These are phyloP conservation scores for Ascochyta koolunga DNA, from an alignment of 2,329 filamentous ascomycete species.

Conservation along the genomic window DNA sequence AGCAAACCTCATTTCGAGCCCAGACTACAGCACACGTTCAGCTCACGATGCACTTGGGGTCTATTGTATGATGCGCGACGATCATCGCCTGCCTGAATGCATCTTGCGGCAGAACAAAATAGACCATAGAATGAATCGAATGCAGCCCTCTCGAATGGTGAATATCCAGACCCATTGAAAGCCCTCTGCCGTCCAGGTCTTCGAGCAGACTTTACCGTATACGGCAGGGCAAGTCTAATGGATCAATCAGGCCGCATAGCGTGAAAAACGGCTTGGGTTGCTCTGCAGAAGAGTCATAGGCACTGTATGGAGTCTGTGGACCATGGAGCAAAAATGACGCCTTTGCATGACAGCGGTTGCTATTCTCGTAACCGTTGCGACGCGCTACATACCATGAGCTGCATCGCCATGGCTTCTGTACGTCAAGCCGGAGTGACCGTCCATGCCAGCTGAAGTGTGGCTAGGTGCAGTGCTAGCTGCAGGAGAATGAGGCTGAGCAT, in stretches of 20 bases:
- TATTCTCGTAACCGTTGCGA: conserved; percentile 39
- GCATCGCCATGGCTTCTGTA: conserved; percentile 11
- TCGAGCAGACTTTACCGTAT: conserved; percentile 10
- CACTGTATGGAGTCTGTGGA: conserved; percentile 28
- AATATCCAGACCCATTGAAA: conserved; percentile 26
- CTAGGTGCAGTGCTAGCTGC: conserved; percentile 36
- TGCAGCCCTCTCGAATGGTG: conserved; percentile 36
- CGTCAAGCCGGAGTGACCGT: conserved; percentile 35
- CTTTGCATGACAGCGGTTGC: conserved; percentile 23
- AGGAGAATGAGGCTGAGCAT: conserved; percentile 42
- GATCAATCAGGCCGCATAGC: conserved; percentile 39
- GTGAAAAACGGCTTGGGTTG: conserved; percentile 27
- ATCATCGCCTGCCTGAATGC: conserved; percentile 21
- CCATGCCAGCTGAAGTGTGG: conserved; percentile 38
- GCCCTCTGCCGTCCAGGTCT: conserved; percentile 24
- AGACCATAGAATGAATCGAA: conserved; percentile 23
- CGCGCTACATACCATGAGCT: conserved; percentile 16
- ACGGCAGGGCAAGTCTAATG: conserved; percentile 20
- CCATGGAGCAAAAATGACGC: conserved; percentile 27
- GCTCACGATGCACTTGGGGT: conserved; percentile 21
- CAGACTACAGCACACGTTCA: conserved; percentile 15
- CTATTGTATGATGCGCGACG: conserved; percentile 20
- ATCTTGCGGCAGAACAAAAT: conserved; percentile 23
- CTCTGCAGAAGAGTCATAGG: conserved; percentile 42
- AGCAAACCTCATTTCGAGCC: conserved; percentile 20